Percentiles rank a stretch among this genome's conserved stretches.
Conservation (phyloP, 805 yeast genomes). For the Millerago galiae region DNA sequence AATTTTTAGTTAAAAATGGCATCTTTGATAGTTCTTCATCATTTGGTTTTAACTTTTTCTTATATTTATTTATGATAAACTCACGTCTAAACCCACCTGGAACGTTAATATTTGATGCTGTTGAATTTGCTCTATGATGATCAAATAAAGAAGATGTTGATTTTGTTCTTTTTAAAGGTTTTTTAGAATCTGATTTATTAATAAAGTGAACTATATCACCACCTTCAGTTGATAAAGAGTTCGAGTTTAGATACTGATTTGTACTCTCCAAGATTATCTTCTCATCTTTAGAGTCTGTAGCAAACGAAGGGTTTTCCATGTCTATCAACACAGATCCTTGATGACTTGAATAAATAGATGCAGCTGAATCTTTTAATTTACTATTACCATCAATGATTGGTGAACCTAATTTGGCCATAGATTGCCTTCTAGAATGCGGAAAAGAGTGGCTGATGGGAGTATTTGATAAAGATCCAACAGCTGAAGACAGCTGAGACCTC, state of each 20-base stretch:
- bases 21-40: slow-evolving; percentile 27
- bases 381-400: not conserved
- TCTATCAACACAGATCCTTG: slow-evolving; percentile 7
- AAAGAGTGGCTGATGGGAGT: not conserved
- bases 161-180: slow-evolving; percentile 12
- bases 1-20: slow-evolving; percentile 60
- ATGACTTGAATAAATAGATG: slow-evolving; percentile 1
- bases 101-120: slow-evolving; percentile 60
- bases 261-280: not conserved
- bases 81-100: slow-evolving; percentile 84
- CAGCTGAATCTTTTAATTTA: not conserved
- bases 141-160: slow-evolving; percentile 19
- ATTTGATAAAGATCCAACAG: too few relatives aligned
- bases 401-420: slow-evolving; percentile 9
- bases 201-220: slow-evolving; percentile 21
- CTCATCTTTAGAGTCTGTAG: slow-evolving; percentile 8
- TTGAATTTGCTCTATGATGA: slow-evolving; percentile 10
- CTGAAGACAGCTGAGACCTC: not conserved
- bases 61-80: slow-evolving; percentile 39
- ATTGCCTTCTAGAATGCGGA: slow-evolving; percentile 7
- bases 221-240: slow-evolving; percentile 16
- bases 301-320: slow-evolving; percentile 12
- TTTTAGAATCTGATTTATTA: not conserved
- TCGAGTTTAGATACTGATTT: slow-evolving; percentile 13
- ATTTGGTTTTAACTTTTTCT: slow-evolving; percentile 14